A percentile compares a stretch with the other conserved stretches of the same genome.
phyloP scores from a whole-genome alignment of 2,329 filamentous ascomycete species.

The Colletotrichum sp. region DNA sequence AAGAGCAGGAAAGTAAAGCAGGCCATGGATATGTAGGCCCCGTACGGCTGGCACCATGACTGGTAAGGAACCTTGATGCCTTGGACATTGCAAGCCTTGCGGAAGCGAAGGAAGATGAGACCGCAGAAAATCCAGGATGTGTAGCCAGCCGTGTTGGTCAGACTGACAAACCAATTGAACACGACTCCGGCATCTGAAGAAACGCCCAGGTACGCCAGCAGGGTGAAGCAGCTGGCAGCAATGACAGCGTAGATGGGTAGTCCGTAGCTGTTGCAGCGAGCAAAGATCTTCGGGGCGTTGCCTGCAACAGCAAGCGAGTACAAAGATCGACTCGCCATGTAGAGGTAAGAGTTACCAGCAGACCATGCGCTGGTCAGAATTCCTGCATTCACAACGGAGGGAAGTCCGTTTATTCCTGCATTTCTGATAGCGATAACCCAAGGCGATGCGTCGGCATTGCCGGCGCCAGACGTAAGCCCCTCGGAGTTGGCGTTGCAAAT shows the following conservation, averaged over 20 bases:
- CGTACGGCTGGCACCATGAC: background rate
- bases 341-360: conserved; percentile 56
- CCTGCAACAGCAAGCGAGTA: conserved; percentile 56
- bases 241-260: conserved; percentile 28
- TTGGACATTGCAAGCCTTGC: conserved; percentile 49
- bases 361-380: conserved; percentile 56
- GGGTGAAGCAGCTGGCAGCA: conserved; percentile 60
- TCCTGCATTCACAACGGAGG: conserved; percentile 58
- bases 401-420: conserved; percentile 56
- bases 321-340: conserved; percentile 58
- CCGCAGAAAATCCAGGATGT: conserved; percentile 59
- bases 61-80: conserved; percentile 31
- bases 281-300: conserved; percentile 55
- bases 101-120: conserved; percentile 63
- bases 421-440: conserved; percentile 55
- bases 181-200: conserved; percentile 63
- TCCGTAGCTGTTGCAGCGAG: background rate
- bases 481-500: conserved; percentile 56
- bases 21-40: background rate
- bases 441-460: conserved; percentile 45
- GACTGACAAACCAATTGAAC: conserved; percentile 63
- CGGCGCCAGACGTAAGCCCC: conserved; percentile 32
- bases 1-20: background rate
- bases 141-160: conserved; percentile 55
- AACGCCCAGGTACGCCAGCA: conserved; percentile 66